Evolutionary conservation across 257 asterid species (phyloP).

Genomic region (Coffea eugenioides): DNA sequence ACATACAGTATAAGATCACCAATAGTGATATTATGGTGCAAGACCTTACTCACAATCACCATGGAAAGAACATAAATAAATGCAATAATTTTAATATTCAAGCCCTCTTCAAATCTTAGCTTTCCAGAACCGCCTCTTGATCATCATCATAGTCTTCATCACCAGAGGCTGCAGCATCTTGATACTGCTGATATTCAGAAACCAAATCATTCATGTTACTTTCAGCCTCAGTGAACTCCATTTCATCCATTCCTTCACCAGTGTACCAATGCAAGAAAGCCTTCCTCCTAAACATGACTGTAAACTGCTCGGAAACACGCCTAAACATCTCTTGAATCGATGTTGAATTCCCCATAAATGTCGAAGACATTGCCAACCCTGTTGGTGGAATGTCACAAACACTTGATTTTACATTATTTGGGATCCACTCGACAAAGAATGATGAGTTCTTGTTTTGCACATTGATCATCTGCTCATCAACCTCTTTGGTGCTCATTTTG

Average conservation of each 20-base stretch:
- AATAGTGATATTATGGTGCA: background rate
- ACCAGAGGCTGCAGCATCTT: conserved; percentile 59
- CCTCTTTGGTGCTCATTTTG: conserved; percentile 72
- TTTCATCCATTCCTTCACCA: conserved; percentile 72
- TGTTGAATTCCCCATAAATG: conserved; percentile 70
- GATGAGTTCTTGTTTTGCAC: conserved; percentile 80
- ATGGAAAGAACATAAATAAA: background rate
- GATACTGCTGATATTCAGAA: conserved; percentile 76
- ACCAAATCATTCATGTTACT: conserved; percentile 75
- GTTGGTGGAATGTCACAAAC: conserved; percentile 76
- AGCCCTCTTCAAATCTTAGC: conserved; percentile 2
- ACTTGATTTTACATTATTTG: conserved; percentile 71
- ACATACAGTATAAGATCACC: background rate
- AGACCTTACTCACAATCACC: background rate
- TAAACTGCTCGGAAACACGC: conserved; percentile 65
- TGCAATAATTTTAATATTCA: background rate
- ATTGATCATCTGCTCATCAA: conserved; percentile 72
- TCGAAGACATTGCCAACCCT: conserved; percentile 74
- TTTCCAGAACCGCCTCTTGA: conserved; percentile 29
- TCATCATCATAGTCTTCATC: conserved; percentile 47
- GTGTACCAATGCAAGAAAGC: conserved; percentile 81
- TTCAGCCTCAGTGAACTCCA: conserved; percentile 76
- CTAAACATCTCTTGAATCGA: conserved; percentile 77
- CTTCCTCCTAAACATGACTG: conserved; percentile 64
- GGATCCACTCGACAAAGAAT: conserved; percentile 80